Conservation (phyloP, 352 stramenopile species). For the Globisporangium nodosum region DNA sequence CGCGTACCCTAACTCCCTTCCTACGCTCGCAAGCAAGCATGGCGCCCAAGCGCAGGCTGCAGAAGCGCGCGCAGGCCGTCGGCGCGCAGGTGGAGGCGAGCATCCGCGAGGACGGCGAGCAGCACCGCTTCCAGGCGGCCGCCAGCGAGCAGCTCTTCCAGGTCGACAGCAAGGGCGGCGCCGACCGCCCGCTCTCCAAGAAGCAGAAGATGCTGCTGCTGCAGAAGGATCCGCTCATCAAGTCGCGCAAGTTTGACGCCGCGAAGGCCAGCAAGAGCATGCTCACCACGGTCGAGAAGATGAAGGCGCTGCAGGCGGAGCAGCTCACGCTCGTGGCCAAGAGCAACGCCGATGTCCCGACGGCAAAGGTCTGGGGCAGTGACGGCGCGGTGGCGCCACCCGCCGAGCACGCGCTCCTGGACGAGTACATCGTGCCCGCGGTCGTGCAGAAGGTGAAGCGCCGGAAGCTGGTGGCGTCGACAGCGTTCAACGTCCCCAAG, state of each 20-base stretch:
- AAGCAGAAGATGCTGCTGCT: slow-evolving; percentile 53
- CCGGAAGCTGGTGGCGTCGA: slow-evolving; percentile 52
- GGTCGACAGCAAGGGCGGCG: slow-evolving; percentile 66
- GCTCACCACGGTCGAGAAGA: slow-evolving; percentile 46
- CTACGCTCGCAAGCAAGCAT: slow-evolving; percentile 12
- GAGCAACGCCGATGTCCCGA: slow-evolving; percentile 10
- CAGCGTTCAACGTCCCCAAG: slow-evolving; percentile 61
- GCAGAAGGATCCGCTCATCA: slow-evolving; percentile 66
- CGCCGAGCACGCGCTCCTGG: slow-evolving; percentile 30
- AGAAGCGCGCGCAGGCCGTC: slow-evolving; percentile 63
- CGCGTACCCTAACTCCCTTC: too few relatives aligned
- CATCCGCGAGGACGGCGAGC: slow-evolving; percentile 72
- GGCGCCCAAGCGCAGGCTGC: slow-evolving; percentile 46
- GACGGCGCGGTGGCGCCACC: slow-evolving; percentile 33
- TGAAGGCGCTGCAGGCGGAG: slow-evolving; percentile 23
- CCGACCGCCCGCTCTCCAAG: slow-evolving; percentile 40
- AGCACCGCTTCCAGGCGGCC: slow-evolving; percentile 75
- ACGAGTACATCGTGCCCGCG: slow-evolving; percentile 58
- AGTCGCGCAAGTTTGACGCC: slow-evolving; percentile 66
- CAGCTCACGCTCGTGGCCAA: slow-evolving; percentile 5
- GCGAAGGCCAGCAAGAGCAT: slow-evolving; percentile 62
- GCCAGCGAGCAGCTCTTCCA: slow-evolving; percentile 72
- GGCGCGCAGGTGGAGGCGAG: slow-evolving; percentile 69
- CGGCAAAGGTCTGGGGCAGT: slow-evolving; percentile 32
- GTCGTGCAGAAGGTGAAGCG: slow-evolving; percentile 51